Base-by-base conservation (phyloP, 2,329 filamentous ascomycete genomes). In the Ceratocystis destructans region DNA sequence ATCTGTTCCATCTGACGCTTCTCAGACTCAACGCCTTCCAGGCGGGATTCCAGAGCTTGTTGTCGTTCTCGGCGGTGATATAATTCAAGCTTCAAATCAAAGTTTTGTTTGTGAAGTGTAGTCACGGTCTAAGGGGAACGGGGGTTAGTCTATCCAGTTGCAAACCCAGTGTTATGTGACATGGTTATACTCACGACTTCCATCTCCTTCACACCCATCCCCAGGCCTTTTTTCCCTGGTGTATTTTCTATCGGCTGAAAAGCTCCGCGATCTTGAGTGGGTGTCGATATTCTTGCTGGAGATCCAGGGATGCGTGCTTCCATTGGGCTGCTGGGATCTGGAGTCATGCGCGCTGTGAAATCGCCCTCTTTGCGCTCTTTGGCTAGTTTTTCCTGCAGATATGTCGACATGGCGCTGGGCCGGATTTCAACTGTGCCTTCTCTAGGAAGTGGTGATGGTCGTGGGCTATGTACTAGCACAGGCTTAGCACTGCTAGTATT, bases 11-110 rank as follows among this genome's bases (percentile, higher is more conserved):
- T 71, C 70, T 85, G 81, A 3, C 74, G 74, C 68, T 81, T 80
- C 64, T 84, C 79, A 6, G 74, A 73, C 69, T 84, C 81, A 20
- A 88, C 75, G 3, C 73, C 73, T 46, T 84, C 80, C n/a, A 86
- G 70, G 50, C 79, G 78, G 44, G 80, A 78, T 71, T 89, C 85
- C 44, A 89, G 71, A 25, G 76, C 76, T 7, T 78, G 79, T 71
- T 87, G 85, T 64, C 82, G 80, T 74, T 90, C 83, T 33, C 87
- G 80, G 5, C 86, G 80, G 71, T 90, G 86, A 70, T 82, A 88
- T 0, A 90, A 74, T 72, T 90, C 87, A 41, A 90, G 77, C 73
- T 90, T 90, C 53, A 90, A 78, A 70, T 89, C 87, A 70, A 90
- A 90, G 71, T 90, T 90, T 74, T 89, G 83, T 72, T 90, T 90